Evolutionary conservation across 176 grass and related monocot species (phyloP).

Genomic region (Coix lacrymajobi): DNA sequence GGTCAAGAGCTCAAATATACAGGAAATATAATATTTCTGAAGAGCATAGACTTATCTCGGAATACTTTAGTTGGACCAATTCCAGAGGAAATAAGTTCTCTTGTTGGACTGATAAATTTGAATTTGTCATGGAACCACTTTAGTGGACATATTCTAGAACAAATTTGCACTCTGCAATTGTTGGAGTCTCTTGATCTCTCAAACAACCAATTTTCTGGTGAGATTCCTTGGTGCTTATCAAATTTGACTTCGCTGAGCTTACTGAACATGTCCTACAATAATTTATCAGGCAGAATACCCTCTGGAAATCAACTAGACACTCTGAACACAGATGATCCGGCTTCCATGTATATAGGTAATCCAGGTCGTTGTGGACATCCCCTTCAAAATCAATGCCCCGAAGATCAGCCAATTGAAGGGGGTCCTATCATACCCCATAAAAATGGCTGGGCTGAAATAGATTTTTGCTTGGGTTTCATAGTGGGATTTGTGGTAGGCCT

Average conservation of each 20-base stretch:
- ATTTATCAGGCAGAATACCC: background rate
- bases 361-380: background rate
- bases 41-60: background rate
- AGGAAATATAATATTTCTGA: background rate
- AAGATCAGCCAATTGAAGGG: background rate
- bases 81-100: background rate
- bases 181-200: background rate
- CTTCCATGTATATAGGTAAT: background rate
- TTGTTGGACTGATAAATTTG: background rate
- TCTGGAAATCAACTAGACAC: background rate
- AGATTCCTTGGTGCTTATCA: background rate
- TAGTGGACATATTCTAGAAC: background rate
- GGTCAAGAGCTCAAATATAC: background rate
- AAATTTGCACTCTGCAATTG: background rate
- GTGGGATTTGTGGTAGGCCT: background rate
- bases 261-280: background rate
- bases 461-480: background rate
- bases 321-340: background rate
- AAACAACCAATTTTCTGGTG: background rate
- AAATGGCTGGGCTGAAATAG: background rate
- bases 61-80: background rate
- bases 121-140: background rate
- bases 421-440: background rate
- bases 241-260: conserved; percentile 5
- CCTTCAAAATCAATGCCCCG: background rate